Conservation (phyloP, 441 rosid genomes). For the Eruca vesicaria region DNA sequence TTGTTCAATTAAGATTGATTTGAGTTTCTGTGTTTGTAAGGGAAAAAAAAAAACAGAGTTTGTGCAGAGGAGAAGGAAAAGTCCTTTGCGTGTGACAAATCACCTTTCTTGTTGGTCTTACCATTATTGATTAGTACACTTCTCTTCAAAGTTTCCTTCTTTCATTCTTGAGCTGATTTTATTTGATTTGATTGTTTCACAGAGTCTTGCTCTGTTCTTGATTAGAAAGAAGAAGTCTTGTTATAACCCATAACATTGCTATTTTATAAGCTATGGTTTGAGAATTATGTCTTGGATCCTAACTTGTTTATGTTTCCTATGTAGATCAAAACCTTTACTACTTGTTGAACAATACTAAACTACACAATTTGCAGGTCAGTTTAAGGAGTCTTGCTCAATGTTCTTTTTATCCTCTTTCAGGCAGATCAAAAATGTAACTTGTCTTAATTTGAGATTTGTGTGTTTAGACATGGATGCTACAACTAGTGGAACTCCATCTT, state of each 20-base stretch:
- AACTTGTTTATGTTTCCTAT: slow-evolving; percentile 29
- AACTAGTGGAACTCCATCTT: slow-evolving; percentile 63
- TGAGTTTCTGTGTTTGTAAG: slow-evolving; percentile 23
- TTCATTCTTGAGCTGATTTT: too few species aligned
- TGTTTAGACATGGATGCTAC: slow-evolving; percentile 84
- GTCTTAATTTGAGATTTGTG: too few species aligned
- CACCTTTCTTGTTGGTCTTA: slow-evolving; percentile 40
- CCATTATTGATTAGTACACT: slow-evolving; percentile 43
- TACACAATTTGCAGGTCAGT: neutral
- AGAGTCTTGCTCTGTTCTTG: slow-evolving; percentile 13
- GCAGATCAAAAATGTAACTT: slow-evolving; percentile 23
- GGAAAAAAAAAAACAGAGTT: too few species aligned
- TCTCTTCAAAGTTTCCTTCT: slow-evolving; percentile 38
- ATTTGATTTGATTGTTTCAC: slow-evolving; percentile 30
- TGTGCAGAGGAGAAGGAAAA: slow-evolving; percentile 34
- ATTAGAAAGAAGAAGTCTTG: neutral
- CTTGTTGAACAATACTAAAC: slow-evolving; percentile 6
- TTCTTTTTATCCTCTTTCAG: neutral
- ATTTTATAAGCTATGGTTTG: neutral
- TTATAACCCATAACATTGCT: neutral
- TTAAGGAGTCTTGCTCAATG: too few species aligned
- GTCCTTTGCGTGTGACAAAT: slow-evolving; percentile 40
- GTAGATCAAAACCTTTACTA: slow-evolving; percentile 56
- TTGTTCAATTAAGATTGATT: neutral
- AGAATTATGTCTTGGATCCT: slow-evolving; percentile 12